Evolutionary conservation across 768 basidiomycete species (phyloP), one percentile per base, ranked within the genome.

Genomic region (Neoboletus brunneissimus): DNA sequence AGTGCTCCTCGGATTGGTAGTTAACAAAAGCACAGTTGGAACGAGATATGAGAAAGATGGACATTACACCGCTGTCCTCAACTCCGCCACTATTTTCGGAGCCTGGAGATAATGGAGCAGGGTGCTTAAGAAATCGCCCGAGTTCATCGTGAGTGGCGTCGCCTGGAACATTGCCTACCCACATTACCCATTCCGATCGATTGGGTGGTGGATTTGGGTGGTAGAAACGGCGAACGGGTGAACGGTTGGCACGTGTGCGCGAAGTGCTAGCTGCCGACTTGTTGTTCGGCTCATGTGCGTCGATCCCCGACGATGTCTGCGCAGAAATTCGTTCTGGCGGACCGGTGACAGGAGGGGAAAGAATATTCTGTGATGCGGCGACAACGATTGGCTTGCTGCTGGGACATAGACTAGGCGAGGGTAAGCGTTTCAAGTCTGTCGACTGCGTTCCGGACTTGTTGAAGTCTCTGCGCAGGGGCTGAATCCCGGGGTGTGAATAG

Each of bases 11-110:
- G 0, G 79, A 81, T 46, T 83, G 81, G 66, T 88, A 96, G 71
- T 98, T 98, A 71, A 96, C 82, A 66, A 98, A 98, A 5, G 91
- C 92, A 72, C 95, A 98, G 65, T 85, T 91, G 3, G 94, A 95
- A n/a, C 92, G 84, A n/a, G 88, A 81, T 63, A 98, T 98, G 51
- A 94, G 83, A 73, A 96, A 97, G 56, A 98, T 85, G 13, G 91
- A 94, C 2, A 87, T 70, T 1, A 97, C 84, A 9, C 91, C 91
- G 41, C 77, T 77, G 54, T 50, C 57, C 15, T 46, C 29, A 20
- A 9, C 49, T 4, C 50, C 34, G 12, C 18, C 22, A 18, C 11
- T 20, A 20, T n/a, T 15, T 18, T 54, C 55, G 8, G 27, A 29
- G 22, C 58, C 54, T 6, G 64, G 48, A 25, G 51, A 54, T 5